These are phyloP conservation scores for Cyclotella choctawhatcheeana DNA, from an alignment of 108 stramenopile species.

Conservation along the genomic window DNA sequence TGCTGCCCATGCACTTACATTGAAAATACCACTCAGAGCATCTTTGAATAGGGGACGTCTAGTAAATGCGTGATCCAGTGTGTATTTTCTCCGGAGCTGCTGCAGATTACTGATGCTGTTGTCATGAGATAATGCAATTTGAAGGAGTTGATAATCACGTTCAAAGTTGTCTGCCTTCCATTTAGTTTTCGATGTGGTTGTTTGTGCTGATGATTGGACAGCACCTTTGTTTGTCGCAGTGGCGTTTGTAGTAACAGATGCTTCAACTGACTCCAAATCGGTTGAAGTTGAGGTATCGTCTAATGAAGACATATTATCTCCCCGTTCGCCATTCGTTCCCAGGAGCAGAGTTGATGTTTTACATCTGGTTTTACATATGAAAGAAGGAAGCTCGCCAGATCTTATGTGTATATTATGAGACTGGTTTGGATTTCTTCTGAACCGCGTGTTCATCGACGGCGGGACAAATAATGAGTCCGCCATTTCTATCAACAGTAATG, in stretches of 20 bases:
- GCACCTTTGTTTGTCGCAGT: too few species aligned
- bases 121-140: constrained; percentile 34
- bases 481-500: background rate
- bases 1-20: constrained; percentile 22
- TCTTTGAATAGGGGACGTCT: constrained; percentile 42
- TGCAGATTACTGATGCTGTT: constrained; percentile 34
- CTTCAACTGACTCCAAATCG: background rate
- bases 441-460: too few species aligned
- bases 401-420: too few species aligned
- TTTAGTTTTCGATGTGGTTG: background rate
- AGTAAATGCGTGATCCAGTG: constrained; percentile 46
- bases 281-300: background rate
- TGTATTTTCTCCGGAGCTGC: constrained; percentile 41
- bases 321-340: too few species aligned
- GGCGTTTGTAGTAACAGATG: background rate
- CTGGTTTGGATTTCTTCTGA: too few species aligned
- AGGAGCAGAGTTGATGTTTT: too few species aligned
- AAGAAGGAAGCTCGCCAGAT: too few species aligned
- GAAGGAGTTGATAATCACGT: constrained; percentile 34
- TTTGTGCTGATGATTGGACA: background rate
- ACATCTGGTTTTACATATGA: too few species aligned
- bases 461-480: background rate
- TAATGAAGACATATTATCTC: too few species aligned
- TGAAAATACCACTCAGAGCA: constrained; percentile 10
- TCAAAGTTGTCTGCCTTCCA: constrained; percentile 49